These are phyloP conservation scores for Porphyridium purpureum DNA, from an alignment of 23 red algal species.

Conservation along the genomic window DNA sequence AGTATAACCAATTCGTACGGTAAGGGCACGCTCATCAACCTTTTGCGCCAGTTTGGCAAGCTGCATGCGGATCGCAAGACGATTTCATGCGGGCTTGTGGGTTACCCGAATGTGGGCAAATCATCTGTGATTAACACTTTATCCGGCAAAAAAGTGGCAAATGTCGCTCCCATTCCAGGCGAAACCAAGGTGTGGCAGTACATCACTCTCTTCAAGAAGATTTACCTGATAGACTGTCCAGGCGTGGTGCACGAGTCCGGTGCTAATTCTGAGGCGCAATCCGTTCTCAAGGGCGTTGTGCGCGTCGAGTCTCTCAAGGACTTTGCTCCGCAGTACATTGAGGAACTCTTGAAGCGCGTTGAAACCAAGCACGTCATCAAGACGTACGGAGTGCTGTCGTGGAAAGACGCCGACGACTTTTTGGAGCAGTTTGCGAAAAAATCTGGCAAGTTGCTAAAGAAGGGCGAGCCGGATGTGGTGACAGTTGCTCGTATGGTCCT, in stretches of 20 bases:
- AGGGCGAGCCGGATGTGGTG: constrained; percentile 70
- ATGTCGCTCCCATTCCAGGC: constrained; percentile 81
- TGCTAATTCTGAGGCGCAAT: constrained; percentile 39
- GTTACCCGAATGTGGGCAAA: constrained; percentile 98
- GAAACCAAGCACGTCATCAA: constrained; percentile 25
- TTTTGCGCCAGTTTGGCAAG: constrained; percentile 66
- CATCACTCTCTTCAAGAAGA: constrained; percentile 70
- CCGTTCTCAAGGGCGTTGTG: constrained; percentile 78
- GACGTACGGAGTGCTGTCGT: constrained; percentile 44
- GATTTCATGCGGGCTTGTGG: constrained; percentile 83
- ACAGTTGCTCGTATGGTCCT: constrained; percentile 60
- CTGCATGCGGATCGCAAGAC: constrained; percentile 74
- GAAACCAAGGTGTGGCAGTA: constrained; percentile 99
- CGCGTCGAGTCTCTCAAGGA: constrained; percentile 66
- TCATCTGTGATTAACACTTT: constrained; percentile 88
- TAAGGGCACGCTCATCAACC: constrained; percentile 71
- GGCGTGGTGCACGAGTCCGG: constrained; percentile 84
- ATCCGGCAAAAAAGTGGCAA: constrained; percentile 75
- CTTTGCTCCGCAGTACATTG: constrained; percentile 51
- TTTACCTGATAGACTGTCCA: constrained; percentile 95
- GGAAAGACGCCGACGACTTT: constrained; percentile 57
- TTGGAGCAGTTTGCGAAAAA: constrained; percentile 44
- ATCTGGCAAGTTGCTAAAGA: constrained; percentile 56
- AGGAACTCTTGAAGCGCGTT: constrained; percentile 40
- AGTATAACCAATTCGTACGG: constrained; percentile 75